Percentiles rank a stretch among this genome's conserved stretches.
Evolutionary conservation across 495 filamentous ascomycete genomes (phyloP).

Genomic region (Usnea hakonensis): DNA sequence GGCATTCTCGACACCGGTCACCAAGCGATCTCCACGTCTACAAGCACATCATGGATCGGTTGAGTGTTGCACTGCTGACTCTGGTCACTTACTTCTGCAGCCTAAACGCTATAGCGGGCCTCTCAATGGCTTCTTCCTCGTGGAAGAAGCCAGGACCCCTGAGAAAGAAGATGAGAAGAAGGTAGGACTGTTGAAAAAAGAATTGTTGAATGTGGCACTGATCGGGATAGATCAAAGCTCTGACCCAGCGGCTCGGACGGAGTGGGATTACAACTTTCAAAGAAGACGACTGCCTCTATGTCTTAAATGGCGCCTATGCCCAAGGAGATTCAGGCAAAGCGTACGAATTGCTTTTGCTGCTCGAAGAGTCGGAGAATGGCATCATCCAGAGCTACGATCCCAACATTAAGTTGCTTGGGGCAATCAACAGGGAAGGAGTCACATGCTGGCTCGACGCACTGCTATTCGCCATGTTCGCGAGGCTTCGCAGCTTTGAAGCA

Average conservation of each 20-base stretch:
- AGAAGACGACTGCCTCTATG: conserved; percentile 62
- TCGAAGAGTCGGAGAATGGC: conserved; percentile 73
- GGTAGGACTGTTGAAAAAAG: conserved; percentile 19
- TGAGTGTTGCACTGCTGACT: conserved; percentile 32
- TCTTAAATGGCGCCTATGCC: conserved; percentile 55
- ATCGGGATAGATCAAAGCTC: conserved; percentile 45
- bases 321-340: conserved; percentile 67
- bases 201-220: background rate
- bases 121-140: conserved; percentile 49
- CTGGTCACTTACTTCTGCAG: conserved; percentile 31
- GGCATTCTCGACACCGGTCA: conserved; percentile 22
- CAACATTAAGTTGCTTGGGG: conserved; percentile 65
- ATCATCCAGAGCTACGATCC: conserved; percentile 67
- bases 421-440: conserved; percentile 74
- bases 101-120: conserved; percentile 33
- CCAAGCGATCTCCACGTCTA: conserved; percentile 26
- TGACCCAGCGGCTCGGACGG: conserved; percentile 44
- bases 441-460: conserved; percentile 89
- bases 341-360: conserved; percentile 62
- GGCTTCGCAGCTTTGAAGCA: conserved; percentile 80
- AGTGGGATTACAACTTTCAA: conserved; percentile 46
- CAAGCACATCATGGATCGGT: conserved; percentile 21
- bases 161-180: conserved; percentile 50
- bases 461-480: conserved; percentile 95
- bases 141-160: conserved; percentile 43